phyloP scores from a whole-genome alignment of 257 asterid genomes.

The Plectranthus barbatus region DNA sequence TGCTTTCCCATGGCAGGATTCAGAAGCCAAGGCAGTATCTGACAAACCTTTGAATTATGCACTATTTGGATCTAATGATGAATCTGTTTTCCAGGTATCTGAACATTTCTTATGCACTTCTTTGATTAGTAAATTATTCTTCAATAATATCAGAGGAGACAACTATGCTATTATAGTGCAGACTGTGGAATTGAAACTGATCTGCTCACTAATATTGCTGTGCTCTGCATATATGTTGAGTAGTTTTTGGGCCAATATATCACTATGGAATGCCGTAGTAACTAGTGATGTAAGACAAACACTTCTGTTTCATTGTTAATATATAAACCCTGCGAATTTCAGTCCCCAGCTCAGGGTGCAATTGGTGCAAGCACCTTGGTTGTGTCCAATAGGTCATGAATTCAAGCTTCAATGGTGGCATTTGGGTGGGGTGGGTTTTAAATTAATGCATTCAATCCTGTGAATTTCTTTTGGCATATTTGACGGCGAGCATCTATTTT shows the following conservation, averaged over 20 bases:
- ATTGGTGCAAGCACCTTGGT: too few relatives aligned
- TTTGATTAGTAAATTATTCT: background rate
- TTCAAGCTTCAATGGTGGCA: too few relatives aligned
- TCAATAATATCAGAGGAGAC: background rate
- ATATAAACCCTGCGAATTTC: background rate
- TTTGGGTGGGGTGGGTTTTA: too few relatives aligned
- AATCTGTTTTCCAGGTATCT: conserved; percentile 72
- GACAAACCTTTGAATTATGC: conserved; percentile 26
- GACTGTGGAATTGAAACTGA: background rate
- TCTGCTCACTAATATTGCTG: background rate
- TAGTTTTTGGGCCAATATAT: background rate
- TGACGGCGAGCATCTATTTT: background rate
- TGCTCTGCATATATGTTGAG: background rate
- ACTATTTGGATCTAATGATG: conserved; percentile 44
- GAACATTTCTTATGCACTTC: background rate
- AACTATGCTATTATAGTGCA: background rate
- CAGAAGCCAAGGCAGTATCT: conserved; percentile 26
- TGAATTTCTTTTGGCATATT: background rate
- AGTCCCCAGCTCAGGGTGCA: too few relatives aligned
- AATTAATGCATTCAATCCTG: too few relatives aligned
- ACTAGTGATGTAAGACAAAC: background rate
- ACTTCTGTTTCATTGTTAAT: background rate
- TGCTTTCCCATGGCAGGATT: conserved; percentile 34
- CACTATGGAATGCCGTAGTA: background rate
- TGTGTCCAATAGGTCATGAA: too few relatives aligned